phyloP scores from a whole-genome alignment of 148 eudicot genomes.

The Camellia granthamiana region DNA sequence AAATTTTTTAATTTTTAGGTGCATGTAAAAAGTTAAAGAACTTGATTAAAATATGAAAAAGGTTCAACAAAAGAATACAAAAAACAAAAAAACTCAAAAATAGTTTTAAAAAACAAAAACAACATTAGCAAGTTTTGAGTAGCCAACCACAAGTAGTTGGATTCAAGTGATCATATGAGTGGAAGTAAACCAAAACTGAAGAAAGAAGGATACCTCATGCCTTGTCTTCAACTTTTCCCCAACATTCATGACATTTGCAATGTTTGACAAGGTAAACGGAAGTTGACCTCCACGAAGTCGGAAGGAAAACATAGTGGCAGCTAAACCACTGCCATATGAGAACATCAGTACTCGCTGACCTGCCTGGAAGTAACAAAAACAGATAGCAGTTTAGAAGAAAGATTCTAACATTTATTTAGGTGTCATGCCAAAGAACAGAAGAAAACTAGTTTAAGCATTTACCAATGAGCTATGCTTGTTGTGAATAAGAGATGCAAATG shows the following conservation, averaged over 20 bases:
- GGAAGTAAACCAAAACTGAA: background rate
- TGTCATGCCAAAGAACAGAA: background rate
- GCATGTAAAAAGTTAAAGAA: too few species aligned
- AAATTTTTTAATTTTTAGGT: too few species aligned
- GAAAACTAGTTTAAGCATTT: constrained; percentile 17
- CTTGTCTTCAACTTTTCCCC: constrained; percentile 75
- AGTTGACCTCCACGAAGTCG: constrained; percentile 55
- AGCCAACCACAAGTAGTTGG: background rate
- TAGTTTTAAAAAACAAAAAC: too few species aligned
- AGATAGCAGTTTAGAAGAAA: background rate
- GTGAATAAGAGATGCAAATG: constrained; percentile 89
- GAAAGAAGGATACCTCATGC: constrained; percentile 63
- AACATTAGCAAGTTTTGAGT: too few species aligned
- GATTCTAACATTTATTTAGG: background rate
- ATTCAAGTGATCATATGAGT: background rate
- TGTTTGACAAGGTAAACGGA: constrained; percentile 85
- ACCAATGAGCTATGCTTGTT: constrained; percentile 77
- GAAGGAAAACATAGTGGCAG: constrained; percentile 92
- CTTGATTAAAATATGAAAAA: too few species aligned
- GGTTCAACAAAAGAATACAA: too few species aligned
- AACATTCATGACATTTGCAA: constrained; percentile 67
- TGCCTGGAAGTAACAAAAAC: constrained; percentile 35
- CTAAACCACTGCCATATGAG: constrained; percentile 90
- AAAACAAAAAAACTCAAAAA: too few species aligned
- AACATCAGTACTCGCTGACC: constrained; percentile 84